Conservation (phyloP, 176 grass and related monocot genomes). For the Oryza officinalis region DNA sequence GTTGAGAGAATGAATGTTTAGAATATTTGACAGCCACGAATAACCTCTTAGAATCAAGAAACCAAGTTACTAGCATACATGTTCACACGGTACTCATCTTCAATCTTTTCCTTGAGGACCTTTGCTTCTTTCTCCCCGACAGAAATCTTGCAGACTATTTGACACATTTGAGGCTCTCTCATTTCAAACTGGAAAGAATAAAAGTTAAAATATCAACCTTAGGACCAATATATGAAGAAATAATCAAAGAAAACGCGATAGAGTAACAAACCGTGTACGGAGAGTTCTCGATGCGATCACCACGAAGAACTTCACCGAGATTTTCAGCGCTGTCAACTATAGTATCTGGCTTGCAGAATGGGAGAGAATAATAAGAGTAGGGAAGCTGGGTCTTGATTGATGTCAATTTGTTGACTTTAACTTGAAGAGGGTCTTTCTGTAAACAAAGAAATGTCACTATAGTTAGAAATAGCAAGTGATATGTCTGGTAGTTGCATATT, state of each 20-base stretch:
- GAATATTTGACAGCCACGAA: neutral
- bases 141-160: conserved; percentile 74
- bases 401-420: conserved; percentile 90
- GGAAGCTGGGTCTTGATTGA: conserved; percentile 93
- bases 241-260: conserved; percentile 7
- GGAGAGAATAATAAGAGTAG: conserved; percentile 89
- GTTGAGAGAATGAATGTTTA: conserved; percentile 25
- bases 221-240: conserved; percentile 4
- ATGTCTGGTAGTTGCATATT: neutral
- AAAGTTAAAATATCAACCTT: conserved; percentile 6
- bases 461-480: neutral
- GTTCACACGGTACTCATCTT: conserved; percentile 88
- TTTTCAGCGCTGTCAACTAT: conserved; percentile 89
- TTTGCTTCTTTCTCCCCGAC: conserved; percentile 73
- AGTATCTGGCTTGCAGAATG: conserved; percentile 70
- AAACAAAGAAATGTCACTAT: conserved; percentile 8
- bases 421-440: conserved; percentile 64
- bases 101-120: conserved; percentile 85
- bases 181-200: conserved; percentile 75
- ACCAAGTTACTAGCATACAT: conserved; percentile 48
- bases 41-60: conserved; percentile 2
- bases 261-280: conserved; percentile 62
- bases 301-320: conserved; percentile 87
- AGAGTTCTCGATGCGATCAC: conserved; percentile 89
- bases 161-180: conserved; percentile 83